These are phyloP conservation scores for Jatropha curcas DNA, from an alignment of 345 rosid species.

Conservation along the genomic window DNA sequence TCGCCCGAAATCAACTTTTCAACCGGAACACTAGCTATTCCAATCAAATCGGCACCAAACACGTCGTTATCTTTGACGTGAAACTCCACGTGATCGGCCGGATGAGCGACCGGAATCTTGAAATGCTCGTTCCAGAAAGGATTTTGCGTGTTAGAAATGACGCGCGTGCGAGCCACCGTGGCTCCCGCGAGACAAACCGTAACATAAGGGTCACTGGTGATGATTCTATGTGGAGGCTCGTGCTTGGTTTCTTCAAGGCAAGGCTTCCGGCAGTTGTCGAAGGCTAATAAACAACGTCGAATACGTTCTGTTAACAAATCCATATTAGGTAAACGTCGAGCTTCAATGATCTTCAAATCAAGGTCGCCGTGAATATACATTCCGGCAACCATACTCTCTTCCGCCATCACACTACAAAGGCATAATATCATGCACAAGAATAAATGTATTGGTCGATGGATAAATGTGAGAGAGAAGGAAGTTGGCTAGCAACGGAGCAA, in stretches of 20 bases:
- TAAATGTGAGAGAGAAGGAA: neutral
- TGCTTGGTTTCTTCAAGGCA: conserved; percentile 2
- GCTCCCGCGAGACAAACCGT: conserved; percentile 69
- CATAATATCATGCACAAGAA: neutral
- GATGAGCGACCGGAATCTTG: conserved; percentile 71
- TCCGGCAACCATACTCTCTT: conserved; percentile 15
- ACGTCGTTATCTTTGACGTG: conserved; percentile 74
- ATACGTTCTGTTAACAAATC: conserved; percentile 63
- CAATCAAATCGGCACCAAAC: conserved; percentile 81
- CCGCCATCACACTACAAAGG: conserved; percentile 32
- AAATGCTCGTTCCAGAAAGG: conserved; percentile 80
- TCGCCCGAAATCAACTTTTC: conserved; percentile 41
- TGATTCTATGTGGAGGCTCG: conserved; percentile 40
- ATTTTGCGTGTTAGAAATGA: conserved; percentile 56
- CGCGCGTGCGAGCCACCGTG: conserved; percentile 85
- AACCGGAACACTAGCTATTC: conserved; percentile 50
- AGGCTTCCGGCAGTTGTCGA: conserved; percentile 40
- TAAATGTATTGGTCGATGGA: neutral
- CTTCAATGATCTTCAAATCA: conserved; percentile 66
- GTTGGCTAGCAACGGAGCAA: conserved; percentile 30
- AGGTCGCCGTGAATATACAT: conserved; percentile 74
- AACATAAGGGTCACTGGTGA: conserved; percentile 88
- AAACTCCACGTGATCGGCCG: conserved; percentile 58
- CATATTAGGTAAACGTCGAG: conserved; percentile 80
- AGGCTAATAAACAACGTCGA: conserved; percentile 49